phyloP scores from a whole-genome alignment of 768 basidiomycete genomes.

The Tricholoma furcatifolium region DNA sequence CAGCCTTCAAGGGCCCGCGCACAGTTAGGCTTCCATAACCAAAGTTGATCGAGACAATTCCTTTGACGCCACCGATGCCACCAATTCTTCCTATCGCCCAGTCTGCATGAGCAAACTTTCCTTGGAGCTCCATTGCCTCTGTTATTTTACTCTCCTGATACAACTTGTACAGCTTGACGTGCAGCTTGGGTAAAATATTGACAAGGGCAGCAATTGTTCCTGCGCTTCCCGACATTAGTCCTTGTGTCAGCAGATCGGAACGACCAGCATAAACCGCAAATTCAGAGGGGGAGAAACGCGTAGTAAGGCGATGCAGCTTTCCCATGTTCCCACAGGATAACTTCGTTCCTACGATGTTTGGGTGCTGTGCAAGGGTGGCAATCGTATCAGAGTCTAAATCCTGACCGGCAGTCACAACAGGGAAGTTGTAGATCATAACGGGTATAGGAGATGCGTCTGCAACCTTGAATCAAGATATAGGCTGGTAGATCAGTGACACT shows the following conservation, averaged over 20 bases:
- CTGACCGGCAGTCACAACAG: constrained; percentile 74
- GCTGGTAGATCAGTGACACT: background rate
- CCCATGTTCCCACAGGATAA: constrained; percentile 85
- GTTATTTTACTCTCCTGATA: constrained; percentile 51
- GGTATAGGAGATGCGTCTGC: constrained; percentile 68
- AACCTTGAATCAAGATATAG: constrained; percentile 41
- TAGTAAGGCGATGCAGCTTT: constrained; percentile 75
- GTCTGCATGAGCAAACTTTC: constrained; percentile 62
- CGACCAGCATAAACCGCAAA: constrained; percentile 78
- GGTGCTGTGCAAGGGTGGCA: constrained; percentile 65
- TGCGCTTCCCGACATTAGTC: constrained; percentile 59
- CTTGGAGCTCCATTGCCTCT: constrained; percentile 63
- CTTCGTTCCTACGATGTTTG: constrained; percentile 85
- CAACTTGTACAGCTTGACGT: constrained; percentile 46
- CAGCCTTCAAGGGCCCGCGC: constrained; percentile 48
- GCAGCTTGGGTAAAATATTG: constrained; percentile 61
- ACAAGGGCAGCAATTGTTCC: constrained; percentile 67
- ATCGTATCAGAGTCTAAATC: constrained; percentile 84
- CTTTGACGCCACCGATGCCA: constrained; percentile 68
- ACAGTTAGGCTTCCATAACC: constrained; percentile 56
- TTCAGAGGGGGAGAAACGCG: constrained; percentile 47
- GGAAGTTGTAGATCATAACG: constrained; percentile 85
- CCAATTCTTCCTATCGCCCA: constrained; percentile 63
- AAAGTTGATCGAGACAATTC: constrained; percentile 59
- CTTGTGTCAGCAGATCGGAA: constrained; percentile 65